Base-by-base conservation (phyloP, 176 grass and related monocot genomes). In the Zoysia pacifica region DNA sequence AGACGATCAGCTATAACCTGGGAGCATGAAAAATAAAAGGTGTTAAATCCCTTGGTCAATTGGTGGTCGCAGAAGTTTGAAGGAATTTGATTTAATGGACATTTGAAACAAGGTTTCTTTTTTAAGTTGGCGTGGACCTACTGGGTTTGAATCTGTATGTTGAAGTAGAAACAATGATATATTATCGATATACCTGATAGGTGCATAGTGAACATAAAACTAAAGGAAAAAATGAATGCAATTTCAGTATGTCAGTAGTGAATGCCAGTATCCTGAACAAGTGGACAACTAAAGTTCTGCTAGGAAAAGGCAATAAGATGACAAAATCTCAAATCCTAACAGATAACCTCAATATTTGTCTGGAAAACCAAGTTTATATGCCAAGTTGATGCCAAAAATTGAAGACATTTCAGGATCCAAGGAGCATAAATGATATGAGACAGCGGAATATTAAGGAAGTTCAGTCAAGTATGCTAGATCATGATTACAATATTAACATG, bases 1-100 rank as follows among this genome's bases (percentile, higher is more conserved):
- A 97, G 87, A 55, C 65, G 82, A 65, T 93, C 83, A 60, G 82
- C 83, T 35, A 90, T 89, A 71, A 90, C 85, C 90, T 93, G 54
- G 40, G 28, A 28, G 0, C 28, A 28, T 28, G 28, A 28, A 28
- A 28, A 28, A 28, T 28, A 28, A 28, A 28, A 28, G 28, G 28
- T 28, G 28, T 28, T 28, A 28, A 28, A 28, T 28, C 28, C 28
- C 28, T 28, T 28, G 28, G 28, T 28, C 28, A 28, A 28, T 28
- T 28, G 28, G 28, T 28, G 28, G 28, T 28, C 28, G 28, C 28
- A 28, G 28, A 28, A 28, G 28, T 28, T 28, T 28, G 28, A 28
- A 28, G 28, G 28, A 28, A 28, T 28, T 28, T 28, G 28, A 28
- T 28, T 0, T 28, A 28, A 28, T 28, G 28, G 28, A 28, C 28